phyloP scores from a whole-genome alignment of 495 filamentous ascomycete species.

The Talaromyces stipitatus region DNA sequence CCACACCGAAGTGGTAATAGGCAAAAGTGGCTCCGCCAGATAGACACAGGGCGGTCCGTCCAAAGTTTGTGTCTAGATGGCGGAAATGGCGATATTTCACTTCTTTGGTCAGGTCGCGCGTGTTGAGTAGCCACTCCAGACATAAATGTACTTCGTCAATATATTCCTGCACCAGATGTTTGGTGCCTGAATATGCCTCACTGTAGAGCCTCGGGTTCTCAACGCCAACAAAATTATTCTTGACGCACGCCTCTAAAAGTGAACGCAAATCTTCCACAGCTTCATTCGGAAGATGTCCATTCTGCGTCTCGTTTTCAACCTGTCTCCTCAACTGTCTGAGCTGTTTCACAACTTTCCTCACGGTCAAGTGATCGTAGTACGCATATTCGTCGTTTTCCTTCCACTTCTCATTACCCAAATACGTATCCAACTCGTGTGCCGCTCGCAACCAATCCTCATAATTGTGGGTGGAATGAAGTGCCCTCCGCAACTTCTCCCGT shows the following conservation, averaged over 20 bases:
- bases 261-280: constrained; percentile 64
- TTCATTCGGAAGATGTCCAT: constrained; percentile 12
- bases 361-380: constrained; percentile 84
- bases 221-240: constrained; percentile 94
- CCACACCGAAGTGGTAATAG: constrained; percentile 93
- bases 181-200: constrained; percentile 94
- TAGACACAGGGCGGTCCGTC: constrained; percentile 84
- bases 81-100: constrained; percentile 82
- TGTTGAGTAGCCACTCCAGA: constrained; percentile 58
- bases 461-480: constrained; percentile 58
- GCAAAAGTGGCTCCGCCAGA: constrained; percentile 94
- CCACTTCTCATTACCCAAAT: constrained; percentile 80
- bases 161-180: constrained; percentile 81
- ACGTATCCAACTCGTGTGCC: constrained; percentile 70
- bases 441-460: constrained; percentile 78
- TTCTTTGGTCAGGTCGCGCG: constrained; percentile 54
- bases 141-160: constrained; percentile 64
- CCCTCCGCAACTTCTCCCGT: constrained; percentile 58
- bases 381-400: constrained; percentile 84
- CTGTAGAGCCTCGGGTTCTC: constrained; percentile 91
- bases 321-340: constrained; percentile 57
- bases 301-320: constrained; percentile 35
- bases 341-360: constrained; percentile 67
- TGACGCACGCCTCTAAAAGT: constrained; percentile 83
- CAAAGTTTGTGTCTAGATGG: constrained; percentile 82